Conservation (phyloP, 2,329 filamentous ascomycete genomes). For the Botrytis cinerea region DNA sequence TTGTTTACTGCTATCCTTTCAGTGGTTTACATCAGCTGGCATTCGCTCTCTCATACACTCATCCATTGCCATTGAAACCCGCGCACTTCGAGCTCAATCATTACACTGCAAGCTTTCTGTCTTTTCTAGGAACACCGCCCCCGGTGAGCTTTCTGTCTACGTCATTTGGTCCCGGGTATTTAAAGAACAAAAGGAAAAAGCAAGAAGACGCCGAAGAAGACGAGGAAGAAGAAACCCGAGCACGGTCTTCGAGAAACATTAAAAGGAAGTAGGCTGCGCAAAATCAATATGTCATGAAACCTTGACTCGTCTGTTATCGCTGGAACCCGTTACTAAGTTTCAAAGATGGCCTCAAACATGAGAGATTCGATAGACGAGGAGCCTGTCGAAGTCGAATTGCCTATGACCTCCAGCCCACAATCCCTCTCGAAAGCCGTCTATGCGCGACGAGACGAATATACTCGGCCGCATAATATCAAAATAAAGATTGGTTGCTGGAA, state of each 20-base stretch:
- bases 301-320: not conserved
- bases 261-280: constrained; percentile 4
- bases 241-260: not conserved
- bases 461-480: constrained; percentile 69
- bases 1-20: not conserved
- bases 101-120: not conserved
- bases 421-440: constrained; percentile 68
- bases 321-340: not conserved
- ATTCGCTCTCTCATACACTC: not conserved
- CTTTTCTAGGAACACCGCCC: not conserved
- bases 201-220: not conserved
- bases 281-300: constrained; percentile 24
- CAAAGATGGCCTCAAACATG: constrained; percentile 28
- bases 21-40: not conserved
- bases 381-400: constrained; percentile 23
- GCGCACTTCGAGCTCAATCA: not conserved
- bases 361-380: constrained; percentile 28
- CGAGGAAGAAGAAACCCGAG: constrained; percentile 1
- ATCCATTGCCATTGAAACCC: not conserved
- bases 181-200: constrained; percentile 1
- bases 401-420: constrained; percentile 48
- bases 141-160: constrained; percentile 14
- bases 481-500: constrained; percentile 97
- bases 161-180: constrained; percentile 16
- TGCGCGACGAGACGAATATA: constrained; percentile 77